These are phyloP conservation scores for Pholiota adiposa DNA, from an alignment of 1,284 basidiomycete genomes.

Conservation along the genomic window DNA sequence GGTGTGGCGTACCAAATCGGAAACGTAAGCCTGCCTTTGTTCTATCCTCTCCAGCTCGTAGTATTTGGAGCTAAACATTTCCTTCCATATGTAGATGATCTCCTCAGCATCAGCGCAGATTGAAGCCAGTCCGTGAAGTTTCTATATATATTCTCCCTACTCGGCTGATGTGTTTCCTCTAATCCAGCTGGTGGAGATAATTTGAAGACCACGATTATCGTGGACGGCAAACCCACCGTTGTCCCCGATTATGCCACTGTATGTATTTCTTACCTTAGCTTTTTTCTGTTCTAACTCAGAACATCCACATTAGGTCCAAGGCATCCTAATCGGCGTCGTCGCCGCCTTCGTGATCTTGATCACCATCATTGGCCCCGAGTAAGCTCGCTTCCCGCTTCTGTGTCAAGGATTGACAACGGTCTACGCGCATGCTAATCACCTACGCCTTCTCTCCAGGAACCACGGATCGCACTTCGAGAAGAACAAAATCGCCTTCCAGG, in stretches of 20 bases:
- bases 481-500: constrained; percentile 78
- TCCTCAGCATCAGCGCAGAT: constrained; percentile 90
- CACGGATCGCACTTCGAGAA: constrained; percentile 86
- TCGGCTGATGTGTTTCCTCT: constrained; percentile 9
- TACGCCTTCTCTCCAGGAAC: constrained; percentile 46
- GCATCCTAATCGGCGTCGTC: constrained; percentile 84
- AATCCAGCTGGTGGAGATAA: constrained; percentile 64
- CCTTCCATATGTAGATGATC: constrained; percentile 71
- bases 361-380: constrained; percentile 75
- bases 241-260: constrained; percentile 87
- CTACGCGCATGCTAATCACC: not conserved
- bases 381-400: constrained; percentile 14
- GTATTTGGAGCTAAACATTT: too few relatives aligned
- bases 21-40: constrained; percentile 43
- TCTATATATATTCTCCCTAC: not conserved
- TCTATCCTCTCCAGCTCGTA: too few relatives aligned
- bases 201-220: constrained; percentile 54
- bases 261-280: constrained; percentile 1
- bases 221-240: constrained; percentile 45
- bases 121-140: constrained; percentile 65
- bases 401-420: too few relatives aligned
- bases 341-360: constrained; percentile 70
- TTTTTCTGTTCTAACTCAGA: not conserved
- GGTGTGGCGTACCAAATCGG: constrained; percentile 91
- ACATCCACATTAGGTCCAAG: constrained; percentile 52